Percentiles rank a stretch among this genome's conserved stretches.
phyloP scores from a whole-genome alignment of 164 flowering plant species.

The Nymphaea colorata region DNA sequence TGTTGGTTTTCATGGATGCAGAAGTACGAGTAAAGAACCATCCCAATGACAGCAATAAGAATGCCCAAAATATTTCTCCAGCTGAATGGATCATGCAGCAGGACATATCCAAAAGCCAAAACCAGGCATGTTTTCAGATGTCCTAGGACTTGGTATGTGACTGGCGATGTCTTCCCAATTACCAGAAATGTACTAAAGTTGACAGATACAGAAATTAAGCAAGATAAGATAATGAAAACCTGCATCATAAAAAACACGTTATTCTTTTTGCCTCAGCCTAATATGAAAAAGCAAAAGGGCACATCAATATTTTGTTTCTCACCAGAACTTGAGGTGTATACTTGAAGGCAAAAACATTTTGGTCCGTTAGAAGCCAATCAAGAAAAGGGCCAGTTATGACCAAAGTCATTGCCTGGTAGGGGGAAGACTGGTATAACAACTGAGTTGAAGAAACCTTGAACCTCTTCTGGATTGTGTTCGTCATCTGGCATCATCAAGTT shows the following conservation, averaged over 20 bases:
- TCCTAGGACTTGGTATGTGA: conserved; percentile 95
- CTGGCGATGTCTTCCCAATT: conserved; percentile 96
- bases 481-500: conserved; percentile 48
- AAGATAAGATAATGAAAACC: conserved; percentile 90
- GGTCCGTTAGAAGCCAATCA: conserved; percentile 67
- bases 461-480: conserved; percentile 93
- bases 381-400: conserved; percentile 79
- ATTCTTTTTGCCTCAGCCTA: neutral
- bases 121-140: conserved; percentile 94
- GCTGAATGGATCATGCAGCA: conserved; percentile 82
- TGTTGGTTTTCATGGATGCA: conserved; percentile 64
- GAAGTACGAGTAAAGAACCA: conserved; percentile 76
- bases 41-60: conserved; percentile 72
- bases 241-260: conserved; percentile 22
- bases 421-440: conserved; percentile 87
- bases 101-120: conserved; percentile 77
- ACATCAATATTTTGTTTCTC: conserved; percentile 10
- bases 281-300: neutral
- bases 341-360: conserved; percentile 78
- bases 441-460: conserved; percentile 94
- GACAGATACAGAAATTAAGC: conserved; percentile 89
- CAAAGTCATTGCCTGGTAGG: conserved; percentile 74
- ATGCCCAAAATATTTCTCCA: conserved; percentile 90
- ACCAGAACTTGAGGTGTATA: conserved; percentile 93
- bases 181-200: conserved; percentile 97